Base-by-base conservation (phyloP, 1,284 basidiomycete genomes). In the Blastosporella zonata region DNA sequence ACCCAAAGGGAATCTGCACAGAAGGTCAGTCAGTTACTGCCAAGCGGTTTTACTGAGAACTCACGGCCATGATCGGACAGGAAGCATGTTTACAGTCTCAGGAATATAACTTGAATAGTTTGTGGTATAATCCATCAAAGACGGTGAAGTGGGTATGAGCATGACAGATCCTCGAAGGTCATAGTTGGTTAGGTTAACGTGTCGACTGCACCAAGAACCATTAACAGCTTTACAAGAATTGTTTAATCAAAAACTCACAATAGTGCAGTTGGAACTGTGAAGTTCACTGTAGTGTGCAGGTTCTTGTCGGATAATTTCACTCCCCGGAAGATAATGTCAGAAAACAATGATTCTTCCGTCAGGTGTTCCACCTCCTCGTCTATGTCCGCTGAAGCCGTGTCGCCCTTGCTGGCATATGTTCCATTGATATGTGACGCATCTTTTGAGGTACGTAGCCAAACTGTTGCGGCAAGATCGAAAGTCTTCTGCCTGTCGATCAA, bases 101-200 rank as follows among this genome's bases (percentile, higher is more conserved):
- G 67, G 64, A 18, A 58, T 55, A 61, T 67, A 68, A 10, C 56
- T 62, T 7, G 66, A 62, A 47, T 59, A 65, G 33, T 61, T 59
- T 1, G 50, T 55, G 1, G 61, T 55, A 39, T 60, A 43, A 41
- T 65, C 59, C 7, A 66, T 37, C 8, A 60, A 55, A 3, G 67
- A 67, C 4, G 66, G 62, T 0, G 61, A 55, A 2, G 56, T 55
- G 0, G 65, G 67, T 49, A 66, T 55, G 6, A 64, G 55, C 15
- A 65, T 61, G 15, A 70, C 65, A 9, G 65, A 64, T 6, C 60
- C 68, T n/a, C 64, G 59, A 3, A 70, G 54, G 34, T 66, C 66
- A 22, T 61, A 62, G 23, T 62, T 61, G 22, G 60, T 58, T 22
- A 67, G 45, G 25, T 62, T 57, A 12, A 42, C 54, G 35, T 45